Base-by-base conservation (phyloP, 495 filamentous ascomycete species). In the Delitschia confertaspora region DNA sequence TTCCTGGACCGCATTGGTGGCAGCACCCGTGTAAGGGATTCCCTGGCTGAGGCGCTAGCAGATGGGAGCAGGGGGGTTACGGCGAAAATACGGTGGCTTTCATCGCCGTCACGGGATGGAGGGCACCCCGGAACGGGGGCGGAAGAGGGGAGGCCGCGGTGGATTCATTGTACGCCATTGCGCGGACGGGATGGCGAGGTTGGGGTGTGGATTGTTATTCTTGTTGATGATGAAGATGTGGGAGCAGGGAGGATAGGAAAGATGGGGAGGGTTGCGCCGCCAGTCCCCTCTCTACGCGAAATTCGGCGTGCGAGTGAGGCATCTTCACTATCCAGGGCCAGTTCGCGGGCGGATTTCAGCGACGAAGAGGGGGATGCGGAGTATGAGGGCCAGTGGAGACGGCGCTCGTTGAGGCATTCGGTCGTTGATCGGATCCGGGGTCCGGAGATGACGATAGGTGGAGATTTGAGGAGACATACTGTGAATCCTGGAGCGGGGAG, bases 161-260 rank as follows among this genome's bases (percentile, higher is more conserved):
- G 77, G 69, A 74, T 82, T 36, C 78, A 81, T 51, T 78, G 75
- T 57, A 81, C 76, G 20, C 78, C 79, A 8, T 63, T 82, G 8
- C 45, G 75, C 16, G 76, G 78, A 2, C 60, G 59, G 32, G 70
- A 75, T 34, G 73, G 75, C 10, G 59, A 64, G 7, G 70, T 83
- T 4, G 79, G 79, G 30, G 77, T 80, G 0, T 82, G 77, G 79
- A 77, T 83, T 72, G 69, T 82, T 6, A 68, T 81, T 1, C 61
- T 83, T 27, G 69, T 80, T 1, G 75, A 80, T 38, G 69, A 71
- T 23, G 69, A 72, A 19, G n/a, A n/a, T n/a, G n/a, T n/a, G 13
- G 26, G 33, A 54, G 47, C n/a, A 29, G 25, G 39, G 30, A 11
- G 40, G 20, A 33, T 40, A n/a, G 25, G 39, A 7, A 6, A 25